Conservation (phyloP, 345 rosid genomes). For the Erysimum cheiranthoides region DNA sequence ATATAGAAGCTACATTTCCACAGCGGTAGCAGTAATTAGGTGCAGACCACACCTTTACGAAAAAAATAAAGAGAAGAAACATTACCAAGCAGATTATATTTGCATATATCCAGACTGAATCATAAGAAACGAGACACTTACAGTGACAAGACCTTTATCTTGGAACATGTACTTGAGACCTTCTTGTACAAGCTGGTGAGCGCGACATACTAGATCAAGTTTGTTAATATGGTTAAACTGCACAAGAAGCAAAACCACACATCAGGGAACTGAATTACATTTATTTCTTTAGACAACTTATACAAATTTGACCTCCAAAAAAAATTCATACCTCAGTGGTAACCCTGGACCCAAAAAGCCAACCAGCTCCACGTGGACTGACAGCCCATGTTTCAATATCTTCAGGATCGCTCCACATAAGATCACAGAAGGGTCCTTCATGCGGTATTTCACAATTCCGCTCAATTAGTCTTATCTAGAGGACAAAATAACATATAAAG, state of each 20-base stretch:
- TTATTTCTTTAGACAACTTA: neutral
- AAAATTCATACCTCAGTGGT: slow-evolving; percentile 76
- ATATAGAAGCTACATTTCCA: slow-evolving; percentile 98
- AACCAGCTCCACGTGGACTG: slow-evolving; percentile 99
- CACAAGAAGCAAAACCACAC: slow-evolving; percentile 42
- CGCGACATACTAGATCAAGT: slow-evolving; percentile 96
- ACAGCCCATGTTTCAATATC: slow-evolving; percentile 99
- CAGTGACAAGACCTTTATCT: slow-evolving; percentile 99
- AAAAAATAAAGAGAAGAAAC: slow-evolving; percentile 34
- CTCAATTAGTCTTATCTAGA: slow-evolving; percentile 85
- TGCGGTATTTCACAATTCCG: slow-evolving; percentile 98
- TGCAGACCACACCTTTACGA: slow-evolving; percentile 96
- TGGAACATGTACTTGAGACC: slow-evolving; percentile 99
- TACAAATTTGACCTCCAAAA: slow-evolving; percentile 2
- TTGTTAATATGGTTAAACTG: slow-evolving; percentile 96
- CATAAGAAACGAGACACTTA: slow-evolving; percentile 45
- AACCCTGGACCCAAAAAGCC: slow-evolving; percentile 99
- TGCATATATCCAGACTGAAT: neutral
- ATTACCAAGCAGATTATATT: slow-evolving; percentile 37
- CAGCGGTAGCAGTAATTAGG: slow-evolving; percentile 99
- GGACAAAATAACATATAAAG: slow-evolving; percentile 16
- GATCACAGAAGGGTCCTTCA: slow-evolving; percentile 99
- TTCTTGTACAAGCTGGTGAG: slow-evolving; percentile 99
- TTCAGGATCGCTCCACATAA: slow-evolving; percentile 99
- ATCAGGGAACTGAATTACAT: slow-evolving; percentile 24